Evolutionary conservation across 225 moss, liverwort and hornwort genomes (phyloP).

Genomic region (Physcomitrellopsis africana): DNA sequence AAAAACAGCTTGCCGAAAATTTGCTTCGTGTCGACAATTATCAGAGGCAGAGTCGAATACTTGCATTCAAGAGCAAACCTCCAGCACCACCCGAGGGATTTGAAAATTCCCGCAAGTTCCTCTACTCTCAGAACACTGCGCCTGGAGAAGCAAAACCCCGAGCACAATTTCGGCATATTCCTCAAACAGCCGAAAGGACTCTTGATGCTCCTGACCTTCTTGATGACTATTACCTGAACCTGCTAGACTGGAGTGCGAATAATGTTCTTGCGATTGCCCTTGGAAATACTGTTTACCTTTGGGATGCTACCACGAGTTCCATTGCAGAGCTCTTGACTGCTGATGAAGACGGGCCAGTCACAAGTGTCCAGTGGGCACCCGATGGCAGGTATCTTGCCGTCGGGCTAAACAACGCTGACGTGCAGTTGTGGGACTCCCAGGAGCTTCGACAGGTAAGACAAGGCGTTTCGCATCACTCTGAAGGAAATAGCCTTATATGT

Average conservation of each 20-base stretch:
- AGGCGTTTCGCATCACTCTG: background rate
- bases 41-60: slow-evolving; percentile 67
- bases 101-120: slow-evolving; percentile 63
- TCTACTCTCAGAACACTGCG: slow-evolving; percentile 74
- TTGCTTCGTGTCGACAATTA: slow-evolving; percentile 63
- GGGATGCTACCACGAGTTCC: slow-evolving; percentile 84
- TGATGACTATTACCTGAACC: slow-evolving; percentile 92
- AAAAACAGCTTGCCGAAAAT: slow-evolving; percentile 91
- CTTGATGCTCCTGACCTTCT: slow-evolving; percentile 96
- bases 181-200: slow-evolving; percentile 92
- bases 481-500: no score
- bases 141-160: slow-evolving; percentile 62
- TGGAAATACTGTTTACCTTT: slow-evolving; percentile 87
- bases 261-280: slow-evolving; percentile 92
- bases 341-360: slow-evolving; percentile 86
- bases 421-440: slow-evolving; percentile 88
- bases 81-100: slow-evolving; percentile 90
- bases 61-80: slow-evolving; percentile 95
- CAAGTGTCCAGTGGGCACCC: slow-evolving; percentile 92
- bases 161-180: slow-evolving; percentile 82
- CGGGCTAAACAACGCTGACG: slow-evolving; percentile 84
- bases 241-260: slow-evolving; percentile 88
- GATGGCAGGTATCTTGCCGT: slow-evolving; percentile 92
- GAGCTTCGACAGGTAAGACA: slow-evolving; percentile 63
- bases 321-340: slow-evolving; percentile 89